Percentiles rank a stretch among this genome's conserved stretches.
These are phyloP conservation scores for Auriscalpium vulgare DNA, from an alignment of 768 basidiomycete species.

Conservation along the genomic window DNA sequence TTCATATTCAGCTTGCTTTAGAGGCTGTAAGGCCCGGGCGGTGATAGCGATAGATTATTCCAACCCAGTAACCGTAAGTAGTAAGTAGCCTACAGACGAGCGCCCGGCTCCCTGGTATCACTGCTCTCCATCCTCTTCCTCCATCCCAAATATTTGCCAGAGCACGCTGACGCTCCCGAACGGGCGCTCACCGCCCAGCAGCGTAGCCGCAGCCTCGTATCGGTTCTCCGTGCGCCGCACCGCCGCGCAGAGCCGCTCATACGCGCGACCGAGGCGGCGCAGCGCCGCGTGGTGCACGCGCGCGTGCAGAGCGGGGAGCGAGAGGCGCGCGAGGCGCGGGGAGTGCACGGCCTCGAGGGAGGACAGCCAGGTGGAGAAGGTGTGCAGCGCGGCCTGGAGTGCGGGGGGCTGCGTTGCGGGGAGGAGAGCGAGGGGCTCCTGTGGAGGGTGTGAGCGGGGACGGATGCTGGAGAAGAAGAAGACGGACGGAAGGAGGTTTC, in stretches of 20 bases:
- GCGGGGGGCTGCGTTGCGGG: slow-evolving; percentile 56
- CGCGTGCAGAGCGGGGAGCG: slow-evolving; percentile 54
- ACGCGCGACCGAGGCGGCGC: slow-evolving; percentile 57
- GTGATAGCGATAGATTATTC: no score
- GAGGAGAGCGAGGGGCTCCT: slow-evolving; percentile 73
- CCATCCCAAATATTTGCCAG: slow-evolving; percentile 72
- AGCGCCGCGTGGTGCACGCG: slow-evolving; percentile 75
- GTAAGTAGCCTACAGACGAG: no score
- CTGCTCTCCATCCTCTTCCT: slow-evolving; percentile 27
- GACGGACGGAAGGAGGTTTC: slow-evolving; percentile 32
- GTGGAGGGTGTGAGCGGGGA: neutral
- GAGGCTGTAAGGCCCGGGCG: no score
- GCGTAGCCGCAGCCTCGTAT: slow-evolving; percentile 87
- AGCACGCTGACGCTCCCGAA: slow-evolving; percentile 72
- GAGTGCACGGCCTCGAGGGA: slow-evolving; percentile 74
- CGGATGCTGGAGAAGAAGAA: neutral
- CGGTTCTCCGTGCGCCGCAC: slow-evolving; percentile 67
- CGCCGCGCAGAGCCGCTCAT: slow-evolving; percentile 65
- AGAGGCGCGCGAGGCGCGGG: slow-evolving; percentile 68
- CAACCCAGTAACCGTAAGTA: no score
- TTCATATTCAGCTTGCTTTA: no score
- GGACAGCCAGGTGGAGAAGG: slow-evolving; percentile 83
- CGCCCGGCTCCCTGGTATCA: no score
- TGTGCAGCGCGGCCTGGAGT: slow-evolving; percentile 52
- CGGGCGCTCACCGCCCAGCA: slow-evolving; percentile 76